phyloP scores from a whole-genome alignment of 495 filamentous ascomycete species.

The Penicillium salamii region DNA sequence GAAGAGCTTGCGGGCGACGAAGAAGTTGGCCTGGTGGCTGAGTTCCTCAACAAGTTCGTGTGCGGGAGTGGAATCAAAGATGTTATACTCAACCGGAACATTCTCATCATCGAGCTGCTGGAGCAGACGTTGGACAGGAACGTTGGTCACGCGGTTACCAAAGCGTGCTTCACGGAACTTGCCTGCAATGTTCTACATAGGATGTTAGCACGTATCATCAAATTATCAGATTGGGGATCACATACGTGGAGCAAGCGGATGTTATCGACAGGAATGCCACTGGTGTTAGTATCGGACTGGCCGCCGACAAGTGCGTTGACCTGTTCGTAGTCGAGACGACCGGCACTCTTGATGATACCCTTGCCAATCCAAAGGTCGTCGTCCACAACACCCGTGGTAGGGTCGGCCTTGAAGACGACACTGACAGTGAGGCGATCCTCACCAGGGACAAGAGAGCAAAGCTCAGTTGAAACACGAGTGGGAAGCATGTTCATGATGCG shows the following conservation, averaged over 20 bases:
- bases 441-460: conserved; percentile 82
- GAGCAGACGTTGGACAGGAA: conserved; percentile 81
- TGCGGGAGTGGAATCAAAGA: conserved; percentile 85
- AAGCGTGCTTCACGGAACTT: conserved; percentile 88
- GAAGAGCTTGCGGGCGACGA: conserved; percentile 81
- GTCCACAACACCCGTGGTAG: conserved; percentile 69
- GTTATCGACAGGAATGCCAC: conserved; percentile 62
- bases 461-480: conserved; percentile 73
- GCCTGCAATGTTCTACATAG: conserved; percentile 62
- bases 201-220: conserved; percentile 3
- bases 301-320: conserved; percentile 75
- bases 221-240: background rate
- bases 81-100: conserved; percentile 91
- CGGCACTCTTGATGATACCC: conserved; percentile 84
- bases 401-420: conserved; percentile 85
- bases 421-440: conserved; percentile 89
- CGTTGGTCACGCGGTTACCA: conserved; percentile 69
- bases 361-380: conserved; percentile 91
- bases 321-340: conserved; percentile 77
- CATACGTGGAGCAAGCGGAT: conserved; percentile 74
- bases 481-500: conserved; percentile 89
- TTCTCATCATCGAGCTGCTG: conserved; percentile 98
- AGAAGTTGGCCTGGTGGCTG: conserved; percentile 82
- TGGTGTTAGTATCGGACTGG: conserved; percentile 53
- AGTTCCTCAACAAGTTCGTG: conserved; percentile 95